Evolutionary conservation across 768 basidiomycete genomes (phyloP).

Genomic region (Leccinum olivaceopallidum): DNA sequence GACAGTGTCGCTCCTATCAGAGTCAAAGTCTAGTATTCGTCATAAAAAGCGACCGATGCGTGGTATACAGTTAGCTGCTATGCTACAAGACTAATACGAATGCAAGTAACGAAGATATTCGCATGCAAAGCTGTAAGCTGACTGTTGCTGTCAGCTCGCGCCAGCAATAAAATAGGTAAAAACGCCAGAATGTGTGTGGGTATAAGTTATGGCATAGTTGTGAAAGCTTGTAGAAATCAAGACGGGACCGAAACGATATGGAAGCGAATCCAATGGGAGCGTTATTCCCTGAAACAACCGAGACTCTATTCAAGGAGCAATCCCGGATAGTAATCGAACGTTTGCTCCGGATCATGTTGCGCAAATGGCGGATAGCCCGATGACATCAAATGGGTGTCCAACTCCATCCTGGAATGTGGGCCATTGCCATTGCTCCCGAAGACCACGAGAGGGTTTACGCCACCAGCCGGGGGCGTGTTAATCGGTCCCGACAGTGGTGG

Average conservation of each 20-base stretch:
- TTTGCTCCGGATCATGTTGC: slow-evolving; percentile 25
- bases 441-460: slow-evolving; percentile 43
- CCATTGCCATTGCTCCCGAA: slow-evolving; percentile 57
- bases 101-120: slow-evolving; percentile 9
- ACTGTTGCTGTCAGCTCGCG: slow-evolving; percentile 9
- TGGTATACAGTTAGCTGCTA: slow-evolving; percentile 24
- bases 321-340: slow-evolving; percentile 33
- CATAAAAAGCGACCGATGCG: slow-evolving; percentile 2
- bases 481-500: slow-evolving; percentile 43
- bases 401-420: slow-evolving; percentile 20
- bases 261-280: background rate
- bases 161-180: slow-evolving; percentile 1
- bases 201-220: slow-evolving; percentile 20
- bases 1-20: background rate
- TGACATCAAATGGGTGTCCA: slow-evolving; percentile 26
- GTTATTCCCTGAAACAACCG: slow-evolving; percentile 2
- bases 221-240: slow-evolving; percentile 6
- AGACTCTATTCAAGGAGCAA: slow-evolving; percentile 24
- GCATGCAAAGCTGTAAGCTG: slow-evolving; percentile 9
- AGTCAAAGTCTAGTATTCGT: background rate
- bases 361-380: slow-evolving; percentile 34
- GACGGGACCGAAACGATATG: background rate
- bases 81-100: slow-evolving; percentile 25
- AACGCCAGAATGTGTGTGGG: slow-evolving; percentile 10
- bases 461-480: slow-evolving; percentile 35